Conservation (phyloP, 331 rosid genomes). For the Stylosanthes scabra region DNA sequence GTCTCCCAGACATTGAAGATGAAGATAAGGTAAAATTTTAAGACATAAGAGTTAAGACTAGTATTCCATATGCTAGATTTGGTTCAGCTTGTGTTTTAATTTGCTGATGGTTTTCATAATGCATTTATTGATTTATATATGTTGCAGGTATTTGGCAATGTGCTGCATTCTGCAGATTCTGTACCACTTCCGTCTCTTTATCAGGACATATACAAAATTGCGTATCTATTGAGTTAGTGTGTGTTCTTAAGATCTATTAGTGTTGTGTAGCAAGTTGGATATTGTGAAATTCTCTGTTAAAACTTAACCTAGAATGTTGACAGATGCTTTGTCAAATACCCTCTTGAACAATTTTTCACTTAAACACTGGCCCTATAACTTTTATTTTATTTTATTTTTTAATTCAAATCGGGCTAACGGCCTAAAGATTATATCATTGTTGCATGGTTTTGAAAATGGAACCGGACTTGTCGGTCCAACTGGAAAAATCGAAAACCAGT, state of each 20-base stretch:
- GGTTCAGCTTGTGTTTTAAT: slow-evolving; percentile 15
- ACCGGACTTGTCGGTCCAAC: too few relatives aligned
- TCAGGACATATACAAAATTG: slow-evolving; percentile 26
- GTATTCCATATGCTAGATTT: slow-evolving; percentile 5
- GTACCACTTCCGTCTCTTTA: slow-evolving; percentile 35
- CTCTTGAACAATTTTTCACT: neutral
- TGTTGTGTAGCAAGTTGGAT: slow-evolving; percentile 12
- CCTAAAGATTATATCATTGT: too few relatives aligned
- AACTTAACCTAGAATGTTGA: neutral
- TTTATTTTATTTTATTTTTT: too few relatives aligned
- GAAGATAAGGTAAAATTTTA: slow-evolving; percentile 54
- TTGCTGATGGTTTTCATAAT: slow-evolving; percentile 28
- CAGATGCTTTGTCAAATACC: neutral
- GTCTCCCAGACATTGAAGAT: slow-evolving; percentile 80
- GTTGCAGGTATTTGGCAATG: slow-evolving; percentile 36
- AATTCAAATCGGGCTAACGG: too few relatives aligned
- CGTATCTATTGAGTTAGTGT: slow-evolving; percentile 16
- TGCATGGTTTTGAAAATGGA: too few relatives aligned
- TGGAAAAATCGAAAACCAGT: too few relatives aligned
- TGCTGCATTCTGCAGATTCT: slow-evolving; percentile 32
- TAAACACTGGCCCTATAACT: too few relatives aligned
- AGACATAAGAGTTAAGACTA: neutral
- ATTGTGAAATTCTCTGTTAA: slow-evolving; percentile 9
- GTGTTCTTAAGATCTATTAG: neutral
- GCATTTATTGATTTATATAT: slow-evolving; percentile 1